These are phyloP conservation scores for Aspergillus neoniger DNA, from an alignment of 2,329 filamentous ascomycete species.

Conservation along the genomic window DNA sequence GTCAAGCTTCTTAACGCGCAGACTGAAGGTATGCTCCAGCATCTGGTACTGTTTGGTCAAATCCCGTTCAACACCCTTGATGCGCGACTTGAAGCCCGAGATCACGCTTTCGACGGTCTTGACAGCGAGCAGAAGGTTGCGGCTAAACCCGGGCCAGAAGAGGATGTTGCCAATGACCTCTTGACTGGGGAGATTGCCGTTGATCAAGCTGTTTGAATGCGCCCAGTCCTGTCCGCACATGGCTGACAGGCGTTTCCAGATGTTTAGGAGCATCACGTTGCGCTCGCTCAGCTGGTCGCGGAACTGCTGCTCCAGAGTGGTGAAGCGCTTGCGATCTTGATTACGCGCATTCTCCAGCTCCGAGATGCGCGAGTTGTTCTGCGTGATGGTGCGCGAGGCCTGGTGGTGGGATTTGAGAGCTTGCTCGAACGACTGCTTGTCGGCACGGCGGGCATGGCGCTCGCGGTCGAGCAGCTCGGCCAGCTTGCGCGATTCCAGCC, in stretches of 20 bases:
- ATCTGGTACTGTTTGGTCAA: constrained; percentile 88
- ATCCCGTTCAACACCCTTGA: constrained; percentile 83
- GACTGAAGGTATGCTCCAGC: constrained; percentile 77
- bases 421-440: constrained; percentile 84
- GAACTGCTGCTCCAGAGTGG: constrained; percentile 74
- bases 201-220: constrained; percentile 83
- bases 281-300: constrained; percentile 87
- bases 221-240: constrained; percentile 92
- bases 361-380: constrained; percentile 78
- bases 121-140: constrained; percentile 82
- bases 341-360: constrained; percentile 82
- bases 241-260: constrained; percentile 85
- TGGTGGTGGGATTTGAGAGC: constrained; percentile 86
- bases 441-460: constrained; percentile 77
- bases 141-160: constrained; percentile 74
- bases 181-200: constrained; percentile 79
- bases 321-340: constrained; percentile 75
- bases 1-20: constrained; percentile 81
- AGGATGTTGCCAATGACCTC: constrained; percentile 85
- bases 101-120: constrained; percentile 84
- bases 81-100: constrained; percentile 73
- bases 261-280: constrained; percentile 80
- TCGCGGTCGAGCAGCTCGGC: constrained; percentile 91
- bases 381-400: constrained; percentile 79
- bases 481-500: constrained; percentile 80